phyloP scores from a whole-genome alignment of 2,329 filamentous ascomycete genomes.

The Diaporthe sp. region DNA sequence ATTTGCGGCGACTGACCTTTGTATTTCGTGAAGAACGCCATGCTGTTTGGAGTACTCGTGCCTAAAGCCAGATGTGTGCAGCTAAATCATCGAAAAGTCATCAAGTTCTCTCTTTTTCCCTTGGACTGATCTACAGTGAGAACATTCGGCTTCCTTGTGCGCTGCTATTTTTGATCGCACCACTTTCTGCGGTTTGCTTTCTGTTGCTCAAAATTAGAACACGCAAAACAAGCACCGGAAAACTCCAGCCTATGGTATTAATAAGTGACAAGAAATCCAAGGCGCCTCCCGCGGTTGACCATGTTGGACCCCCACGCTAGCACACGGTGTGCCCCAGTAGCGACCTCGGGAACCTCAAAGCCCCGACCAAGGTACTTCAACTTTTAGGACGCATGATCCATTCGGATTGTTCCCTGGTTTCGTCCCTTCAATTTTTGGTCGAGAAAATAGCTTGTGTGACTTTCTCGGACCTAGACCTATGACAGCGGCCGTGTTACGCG shows the following conservation, averaged over 20 bases:
- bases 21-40: not conserved
- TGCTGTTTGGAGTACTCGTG: not conserved
- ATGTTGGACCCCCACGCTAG: conserved; percentile 5
- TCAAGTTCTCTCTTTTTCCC: not conserved
- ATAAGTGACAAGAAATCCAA: not conserved
- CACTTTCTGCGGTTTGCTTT: not conserved
- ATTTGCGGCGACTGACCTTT: not conserved
- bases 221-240: too few relatives aligned
- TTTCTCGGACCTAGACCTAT: not conserved
- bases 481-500: not conserved
- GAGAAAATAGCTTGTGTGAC: not conserved
- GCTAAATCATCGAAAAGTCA: not conserved
- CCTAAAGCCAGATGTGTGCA: not conserved
- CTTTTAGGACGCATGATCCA: too few relatives aligned
- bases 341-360: not conserved
- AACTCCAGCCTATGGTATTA: not conserved
- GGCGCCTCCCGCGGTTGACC: not conserved
- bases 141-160: not conserved
- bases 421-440: not conserved
- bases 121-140: not conserved
- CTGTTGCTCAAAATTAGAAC: too few relatives aligned
- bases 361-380: not conserved
- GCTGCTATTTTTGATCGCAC: not conserved
- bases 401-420: not conserved
- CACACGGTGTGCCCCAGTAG: not conserved